A percentile compares a stretch with the other conserved stretches of the same genome.
Evolutionary conservation across 495 filamentous ascomycete genomes (phyloP).

Genomic region (Hypoxylon rickii): DNA sequence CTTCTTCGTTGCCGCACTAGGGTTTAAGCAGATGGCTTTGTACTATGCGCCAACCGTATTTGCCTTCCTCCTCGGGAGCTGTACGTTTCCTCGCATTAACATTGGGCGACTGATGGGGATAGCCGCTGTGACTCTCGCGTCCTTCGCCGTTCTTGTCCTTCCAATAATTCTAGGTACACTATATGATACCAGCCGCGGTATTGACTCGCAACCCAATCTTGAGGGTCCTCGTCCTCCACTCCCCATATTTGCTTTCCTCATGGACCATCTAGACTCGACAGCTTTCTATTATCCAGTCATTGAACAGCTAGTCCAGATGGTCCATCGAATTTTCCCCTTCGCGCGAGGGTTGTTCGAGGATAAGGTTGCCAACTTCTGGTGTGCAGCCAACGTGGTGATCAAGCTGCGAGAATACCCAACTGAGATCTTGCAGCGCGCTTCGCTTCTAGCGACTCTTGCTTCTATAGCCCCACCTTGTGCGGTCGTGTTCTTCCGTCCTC

Average conservation of each 20-base stretch:
- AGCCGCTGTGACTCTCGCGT: conserved; percentile 67
- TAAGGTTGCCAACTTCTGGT: conserved; percentile 99
- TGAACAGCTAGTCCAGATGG: conserved; percentile 76
- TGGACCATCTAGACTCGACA: conserved; percentile 62
- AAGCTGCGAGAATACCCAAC: conserved; percentile 76
- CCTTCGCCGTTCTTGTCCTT: conserved; percentile 74
- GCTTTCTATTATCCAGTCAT: conserved; percentile 71
- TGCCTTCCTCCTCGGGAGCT: conserved; percentile 85
- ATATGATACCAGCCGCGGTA: conserved; percentile 60
- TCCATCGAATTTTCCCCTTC: conserved; percentile 94
- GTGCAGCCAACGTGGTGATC: conserved; percentile 82
- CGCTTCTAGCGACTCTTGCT: conserved; percentile 72
- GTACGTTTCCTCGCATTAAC: conserved; percentile 73
- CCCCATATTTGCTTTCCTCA: conserved; percentile 59
- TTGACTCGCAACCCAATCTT: conserved; percentile 53
- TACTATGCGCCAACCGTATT: conserved; percentile 95
- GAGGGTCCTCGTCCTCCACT: conserved; percentile 59
- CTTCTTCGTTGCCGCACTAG: conserved; percentile 91
- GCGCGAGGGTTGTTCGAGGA: conserved; percentile 94
- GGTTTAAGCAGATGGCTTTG: conserved; percentile 98
- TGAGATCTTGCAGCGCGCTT: conserved; percentile 72
- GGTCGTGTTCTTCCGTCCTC: conserved; percentile 78
- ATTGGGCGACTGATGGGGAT: conserved; percentile 74
- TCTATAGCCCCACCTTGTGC: conserved; percentile 78
- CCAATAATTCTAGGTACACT: conserved; percentile 72